A percentile compares a stretch with the other conserved stretches of the same genome.
phyloP scores from a whole-genome alignment of 768 basidiomycete genomes.

The Russula dissimulans region DNA sequence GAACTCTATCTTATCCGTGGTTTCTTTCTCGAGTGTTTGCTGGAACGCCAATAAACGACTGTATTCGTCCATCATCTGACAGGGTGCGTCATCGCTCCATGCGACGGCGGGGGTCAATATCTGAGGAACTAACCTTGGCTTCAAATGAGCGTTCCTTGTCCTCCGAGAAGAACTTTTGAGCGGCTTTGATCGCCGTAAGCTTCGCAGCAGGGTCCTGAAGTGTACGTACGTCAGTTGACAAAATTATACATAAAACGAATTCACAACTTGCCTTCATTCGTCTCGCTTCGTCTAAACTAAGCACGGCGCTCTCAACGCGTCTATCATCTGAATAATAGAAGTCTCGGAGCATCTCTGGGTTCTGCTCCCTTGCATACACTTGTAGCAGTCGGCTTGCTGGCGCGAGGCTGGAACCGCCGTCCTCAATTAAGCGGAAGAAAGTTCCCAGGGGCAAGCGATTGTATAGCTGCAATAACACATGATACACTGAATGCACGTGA shows the following conservation, averaged over 20 bases:
- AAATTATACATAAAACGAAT: not conserved
- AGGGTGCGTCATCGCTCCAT: not conserved
- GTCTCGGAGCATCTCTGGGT: slow-evolving; percentile 85
- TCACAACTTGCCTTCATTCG: slow-evolving; percentile 43
- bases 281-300: slow-evolving; percentile 77
- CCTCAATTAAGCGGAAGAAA: slow-evolving; percentile 92
- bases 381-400: slow-evolving; percentile 76
- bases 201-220: slow-evolving; percentile 63
- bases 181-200: slow-evolving; percentile 63
- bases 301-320: slow-evolving; percentile 84
- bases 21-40: slow-evolving; percentile 81
- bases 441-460: slow-evolving; percentile 76
- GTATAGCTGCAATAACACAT: slow-evolving; percentile 83
- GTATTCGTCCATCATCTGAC: slow-evolving; percentile 87
- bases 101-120: not conserved
- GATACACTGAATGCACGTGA: slow-evolving; percentile 55
- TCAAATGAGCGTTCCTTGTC: slow-evolving; percentile 90
- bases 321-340: slow-evolving; percentile 98
- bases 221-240: not conserved
- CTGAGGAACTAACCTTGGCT: slow-evolving; percentile 55
- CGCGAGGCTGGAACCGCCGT: slow-evolving; percentile 65
- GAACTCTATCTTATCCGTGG: slow-evolving; percentile 67
- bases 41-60: slow-evolving; percentile 68
- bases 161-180: slow-evolving; percentile 90
- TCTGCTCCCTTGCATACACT: slow-evolving; percentile 85